phyloP scores from a whole-genome alignment of 352 stramenopile species.

The Phytophthora palmivora region DNA sequence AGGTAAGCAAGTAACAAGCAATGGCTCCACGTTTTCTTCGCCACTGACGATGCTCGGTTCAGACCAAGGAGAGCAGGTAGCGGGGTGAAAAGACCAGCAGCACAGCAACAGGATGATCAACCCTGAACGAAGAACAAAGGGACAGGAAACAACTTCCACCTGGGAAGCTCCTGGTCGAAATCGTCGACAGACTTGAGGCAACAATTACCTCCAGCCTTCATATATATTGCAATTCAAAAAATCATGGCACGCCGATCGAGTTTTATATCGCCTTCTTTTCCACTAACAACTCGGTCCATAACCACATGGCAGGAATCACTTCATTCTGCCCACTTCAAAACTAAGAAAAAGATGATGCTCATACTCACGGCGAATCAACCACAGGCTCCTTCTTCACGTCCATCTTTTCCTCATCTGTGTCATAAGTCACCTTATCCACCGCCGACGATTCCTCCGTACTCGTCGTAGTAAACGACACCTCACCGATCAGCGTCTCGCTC shows the following conservation, averaged over 20 bases:
- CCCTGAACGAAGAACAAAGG: no score
- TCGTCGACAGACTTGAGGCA: not conserved
- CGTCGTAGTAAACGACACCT: conserved; percentile 25
- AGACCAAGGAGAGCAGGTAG: conserved; percentile 25
- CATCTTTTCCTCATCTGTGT: conserved; percentile 24
- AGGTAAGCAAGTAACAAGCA: conserved; percentile 10
- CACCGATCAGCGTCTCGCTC: conserved; percentile 37
- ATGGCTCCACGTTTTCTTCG: not conserved
- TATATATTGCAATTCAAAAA: conserved; percentile 35
- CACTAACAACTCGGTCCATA: conserved; percentile 7
- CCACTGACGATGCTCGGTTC: not conserved
- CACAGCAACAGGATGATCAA: conserved; percentile 10
- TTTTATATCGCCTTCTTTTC: conserved; percentile 1
- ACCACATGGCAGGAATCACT: conserved; percentile 12
- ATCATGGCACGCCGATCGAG: conserved; percentile 10
- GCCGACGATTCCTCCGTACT: conserved; percentile 8
- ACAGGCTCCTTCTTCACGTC: conserved; percentile 44
- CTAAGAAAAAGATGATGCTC: not conserved
- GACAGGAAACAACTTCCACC: not conserved
- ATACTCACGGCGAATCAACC: conserved; percentile 29
- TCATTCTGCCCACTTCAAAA: conserved; percentile 9
- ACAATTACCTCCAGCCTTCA: conserved; percentile 30
- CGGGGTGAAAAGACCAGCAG: conserved; percentile 11
- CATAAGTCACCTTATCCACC: conserved; percentile 7
- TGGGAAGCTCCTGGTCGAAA: not conserved